Percentiles rank a stretch among this genome's conserved stretches.
phyloP scores from a whole-genome alignment of 305 asterid genomes.

The Lippia alba region DNA sequence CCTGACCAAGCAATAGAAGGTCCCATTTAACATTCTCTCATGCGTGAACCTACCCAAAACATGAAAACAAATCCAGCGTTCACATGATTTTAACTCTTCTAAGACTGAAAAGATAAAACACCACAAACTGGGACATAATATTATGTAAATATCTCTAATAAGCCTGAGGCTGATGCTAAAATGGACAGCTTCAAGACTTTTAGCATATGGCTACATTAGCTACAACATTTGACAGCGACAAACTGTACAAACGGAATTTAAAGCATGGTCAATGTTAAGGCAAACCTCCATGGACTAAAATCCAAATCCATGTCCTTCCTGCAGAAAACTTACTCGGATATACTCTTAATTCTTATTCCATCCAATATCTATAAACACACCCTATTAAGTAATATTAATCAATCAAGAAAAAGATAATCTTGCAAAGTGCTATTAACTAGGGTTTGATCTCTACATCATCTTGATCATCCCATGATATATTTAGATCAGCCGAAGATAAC shows the following conservation, averaged over 20 bases:
- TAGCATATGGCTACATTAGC: conserved; percentile 27
- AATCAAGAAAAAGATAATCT: neutral
- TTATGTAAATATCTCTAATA: neutral
- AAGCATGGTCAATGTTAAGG: conserved; percentile 17
- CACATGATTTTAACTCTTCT: conserved; percentile 29
- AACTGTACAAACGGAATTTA: conserved; percentile 29
- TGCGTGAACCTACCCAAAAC: neutral
- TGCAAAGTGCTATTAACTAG: conserved; percentile 18
- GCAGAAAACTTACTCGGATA: too few species aligned
- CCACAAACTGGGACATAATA: conserved; percentile 30
- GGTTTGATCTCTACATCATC: conserved; percentile 54
- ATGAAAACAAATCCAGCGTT: conserved; percentile 23
- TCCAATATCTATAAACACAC: neutral
- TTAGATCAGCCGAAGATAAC: conserved; percentile 63
- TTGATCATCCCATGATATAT: conserved; percentile 66
- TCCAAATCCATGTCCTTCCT: conserved; percentile 17
- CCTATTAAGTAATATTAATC: too few species aligned
- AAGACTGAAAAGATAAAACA: conserved; percentile 10
- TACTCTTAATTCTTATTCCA: too few species aligned
- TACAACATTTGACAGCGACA: conserved; percentile 32
- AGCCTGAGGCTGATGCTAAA: conserved; percentile 50
- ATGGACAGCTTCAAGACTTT: conserved; percentile 47
- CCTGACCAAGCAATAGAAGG: conserved; percentile 38
- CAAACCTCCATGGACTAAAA: neutral
- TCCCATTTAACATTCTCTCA: conserved; percentile 37